Conservation (phyloP, 2,329 filamentous ascomycete genomes). For the Epichloe sibirici region DNA sequence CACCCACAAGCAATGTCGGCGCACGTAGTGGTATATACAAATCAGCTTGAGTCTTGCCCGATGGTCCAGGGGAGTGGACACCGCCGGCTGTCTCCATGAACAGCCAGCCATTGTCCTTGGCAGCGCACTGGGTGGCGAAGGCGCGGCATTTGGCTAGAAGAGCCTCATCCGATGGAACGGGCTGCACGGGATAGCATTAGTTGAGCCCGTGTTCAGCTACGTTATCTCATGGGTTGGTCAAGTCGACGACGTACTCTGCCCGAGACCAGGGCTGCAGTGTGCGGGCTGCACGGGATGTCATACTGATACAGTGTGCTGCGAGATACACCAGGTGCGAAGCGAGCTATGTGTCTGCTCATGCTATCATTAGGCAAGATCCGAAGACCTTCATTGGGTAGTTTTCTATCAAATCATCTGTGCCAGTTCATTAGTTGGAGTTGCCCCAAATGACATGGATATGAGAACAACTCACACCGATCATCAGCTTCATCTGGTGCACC, state of each 20-base stretch:
- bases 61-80: slow-evolving; percentile 63
- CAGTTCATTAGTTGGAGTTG: not conserved
- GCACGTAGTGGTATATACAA: slow-evolving; percentile 63
- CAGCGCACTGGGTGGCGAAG: slow-evolving; percentile 30
- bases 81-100: slow-evolving; percentile 75
- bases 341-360: slow-evolving; percentile 45
- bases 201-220: not conserved
- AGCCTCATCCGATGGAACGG: slow-evolving; percentile 35
- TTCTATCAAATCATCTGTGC: not conserved
- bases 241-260: slow-evolving; percentile 25
- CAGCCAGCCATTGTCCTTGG: slow-evolving; percentile 39
- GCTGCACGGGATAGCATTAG: slow-evolving; percentile 18
- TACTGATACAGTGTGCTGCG: slow-evolving; percentile 57
- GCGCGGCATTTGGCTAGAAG: slow-evolving; percentile 30
- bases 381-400: not conserved
- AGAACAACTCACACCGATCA: slow-evolving; percentile 39
- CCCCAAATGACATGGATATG: not conserved
- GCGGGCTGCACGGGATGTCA: slow-evolving; percentile 62
- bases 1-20: slow-evolving; percentile 62
- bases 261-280: slow-evolving; percentile 49
- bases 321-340: slow-evolving; percentile 39
- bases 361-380: not conserved
- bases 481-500: slow-evolving; percentile 59
- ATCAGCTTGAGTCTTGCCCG: slow-evolving; percentile 65
- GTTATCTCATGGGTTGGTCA: not conserved